Evolutionary conservation across 2,329 filamentous ascomycete genomes (phyloP), one percentile per base, ranked within the genome.

Genomic region (Alternaria conjuncta): DNA sequence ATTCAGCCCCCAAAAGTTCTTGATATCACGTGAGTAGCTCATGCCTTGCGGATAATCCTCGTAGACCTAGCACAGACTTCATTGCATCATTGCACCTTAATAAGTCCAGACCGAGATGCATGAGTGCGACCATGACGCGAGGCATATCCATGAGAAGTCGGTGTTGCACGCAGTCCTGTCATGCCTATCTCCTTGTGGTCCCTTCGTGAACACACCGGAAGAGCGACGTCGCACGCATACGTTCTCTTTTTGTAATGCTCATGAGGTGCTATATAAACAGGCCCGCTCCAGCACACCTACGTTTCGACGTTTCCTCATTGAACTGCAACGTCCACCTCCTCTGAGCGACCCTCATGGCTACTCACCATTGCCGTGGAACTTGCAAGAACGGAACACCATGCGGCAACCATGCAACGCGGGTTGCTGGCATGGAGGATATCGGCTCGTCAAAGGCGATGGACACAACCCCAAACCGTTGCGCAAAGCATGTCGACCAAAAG

Each of bases 31-130:
- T 36, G 13, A n/a, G 32, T 9, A 36, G 32, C 32, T 36, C 32
- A 36, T 15, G 32, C 1, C 9, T 4, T n/a, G 32, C 4, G 32
- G 32, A 4, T n/a, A 2, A 36, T n/a, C 5, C 1, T 2, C 0
- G 13, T n/a, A 36, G 32, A 9, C 32, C 32, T n/a, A n/a, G 32
- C 0, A 36, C 4, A n/a, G 1, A 36, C 13, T 36, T n/a, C 32
- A 36, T 9, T 36, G 32, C 32, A 36, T 36, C 15, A 36, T 36
- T 36, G 4, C 15, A 9, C 2, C 15, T 36, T 13, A n/a, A 9
- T 36, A 4, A 2, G 32, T 36, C 7, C 13, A 36, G 32, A 36
- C 7, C 7, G 3, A 36, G 32, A n/a, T 36, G 15, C 32, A 36
- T n/a, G 32, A 36, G 15, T 36, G 32, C 32, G 32, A 36, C 0